A percentile compares a stretch with the other conserved stretches of the same genome.
Evolutionary conservation across 176 grass and related monocot genomes (phyloP).

Genomic region (Eragrostis nindensis): DNA sequence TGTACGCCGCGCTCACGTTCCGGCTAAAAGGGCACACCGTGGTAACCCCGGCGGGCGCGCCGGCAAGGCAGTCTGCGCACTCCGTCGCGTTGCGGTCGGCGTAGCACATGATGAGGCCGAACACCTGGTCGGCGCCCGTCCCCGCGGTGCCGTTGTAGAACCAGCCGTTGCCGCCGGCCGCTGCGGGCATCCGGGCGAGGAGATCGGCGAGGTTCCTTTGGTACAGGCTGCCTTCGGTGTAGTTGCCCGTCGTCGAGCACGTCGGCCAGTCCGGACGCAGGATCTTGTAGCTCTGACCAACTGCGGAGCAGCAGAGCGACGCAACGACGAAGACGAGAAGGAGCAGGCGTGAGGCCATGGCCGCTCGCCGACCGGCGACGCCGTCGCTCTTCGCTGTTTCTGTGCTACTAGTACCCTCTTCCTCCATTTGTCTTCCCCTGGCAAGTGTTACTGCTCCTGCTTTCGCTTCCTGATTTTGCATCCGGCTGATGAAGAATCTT

Average conservation of each 20-base stretch:
- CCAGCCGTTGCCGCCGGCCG: constrained; percentile 14
- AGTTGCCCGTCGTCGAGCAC: constrained; percentile 28
- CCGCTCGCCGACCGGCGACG: background rate
- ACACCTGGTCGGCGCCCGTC: background rate
- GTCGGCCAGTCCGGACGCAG: background rate
- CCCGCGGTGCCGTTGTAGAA: constrained; percentile 29
- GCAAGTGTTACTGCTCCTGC: too few species aligned
- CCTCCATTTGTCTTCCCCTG: background rate
- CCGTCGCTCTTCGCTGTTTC: background rate
- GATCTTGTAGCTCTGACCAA: background rate
- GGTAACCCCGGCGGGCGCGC: background rate
- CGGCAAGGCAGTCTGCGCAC: constrained; percentile 20
- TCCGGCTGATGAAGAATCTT: too few species aligned
- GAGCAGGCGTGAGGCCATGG: background rate
- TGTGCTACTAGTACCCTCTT: background rate
- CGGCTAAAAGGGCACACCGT: constrained; percentile 8
- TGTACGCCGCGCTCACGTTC: background rate
- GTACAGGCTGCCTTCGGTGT: constrained; percentile 35
- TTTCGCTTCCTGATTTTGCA: too few species aligned
- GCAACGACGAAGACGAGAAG: background rate
- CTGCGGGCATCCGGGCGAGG: background rate
- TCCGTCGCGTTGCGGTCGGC: background rate
- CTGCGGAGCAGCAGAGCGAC: background rate
- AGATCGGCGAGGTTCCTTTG: constrained; percentile 39
- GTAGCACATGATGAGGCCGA: constrained; percentile 46